Base-by-base conservation (phyloP, 1,284 basidiomycete species). In the Trametes sp. region DNA sequence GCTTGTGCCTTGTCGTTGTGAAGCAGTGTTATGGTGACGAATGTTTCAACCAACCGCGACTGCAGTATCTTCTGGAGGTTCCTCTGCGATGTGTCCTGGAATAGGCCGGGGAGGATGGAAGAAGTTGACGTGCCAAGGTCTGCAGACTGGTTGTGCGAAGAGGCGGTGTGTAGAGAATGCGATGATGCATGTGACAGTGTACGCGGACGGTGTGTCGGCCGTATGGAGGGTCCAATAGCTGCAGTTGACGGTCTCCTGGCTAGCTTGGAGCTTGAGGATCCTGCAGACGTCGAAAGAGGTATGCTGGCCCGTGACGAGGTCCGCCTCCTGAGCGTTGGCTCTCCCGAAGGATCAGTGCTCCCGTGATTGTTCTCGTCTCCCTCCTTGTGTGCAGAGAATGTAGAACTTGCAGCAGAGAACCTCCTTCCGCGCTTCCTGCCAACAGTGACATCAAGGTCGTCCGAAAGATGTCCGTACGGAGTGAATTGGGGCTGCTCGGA, bases 1-100 rank as follows among this genome's bases (percentile, higher is more conserved):
- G 26, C 23, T 6, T 50, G 24, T 26, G 33, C 11, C 1, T 21
- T 14, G 8, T 55, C 62, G 24, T 69, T 66, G 1, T 75, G 76
- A 16, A 62, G 51, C 13, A 85, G 75, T 49, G 77, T 76, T 44
- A 94, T 75, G 19, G 87, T 83, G 57, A 94, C 75, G 70, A 93
- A 92, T 0, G 90, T 92, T 74, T 93, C 90, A n/a, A 93, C 86
- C 28, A 94, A 78, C 49, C 92, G 85, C n/a, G 89, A 87, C 50
- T 80, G 78, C 7, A 94, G 80, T 10, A 92, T 82, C 66, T 83
- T 87, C 76, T 92, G 89, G 42, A 94, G 78, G 5, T 81, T 82
- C 45, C 77, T 77, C 72, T 93, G 90, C 14, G 90, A 90, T 65
- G 85, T 82, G 69, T 88, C 86, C 16, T 79, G 80, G 61, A 82